Conservation (phyloP, 768 basidiomycete species). For the Panaeolus papilionaceus region DNA sequence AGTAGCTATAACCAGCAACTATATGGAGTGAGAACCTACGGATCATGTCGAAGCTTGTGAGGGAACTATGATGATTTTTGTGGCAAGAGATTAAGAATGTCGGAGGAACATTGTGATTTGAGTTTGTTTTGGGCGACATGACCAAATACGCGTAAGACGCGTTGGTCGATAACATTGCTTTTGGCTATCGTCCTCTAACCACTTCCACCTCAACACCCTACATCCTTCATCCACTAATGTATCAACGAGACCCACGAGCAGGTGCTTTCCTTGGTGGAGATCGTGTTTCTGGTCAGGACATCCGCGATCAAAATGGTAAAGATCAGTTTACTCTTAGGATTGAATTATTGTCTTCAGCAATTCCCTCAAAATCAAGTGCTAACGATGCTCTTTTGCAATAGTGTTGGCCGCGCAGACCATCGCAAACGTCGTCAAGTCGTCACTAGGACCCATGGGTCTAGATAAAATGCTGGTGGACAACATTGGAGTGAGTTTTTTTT, state of each 20-base stretch:
- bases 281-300: constrained; percentile 92
- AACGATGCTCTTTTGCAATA: constrained; percentile 38
- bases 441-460: constrained; percentile 91
- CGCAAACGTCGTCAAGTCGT: constrained; percentile 97
- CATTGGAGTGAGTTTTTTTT: constrained; percentile 74
- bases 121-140: constrained; percentile 14
- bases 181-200: constrained; percentile 3
- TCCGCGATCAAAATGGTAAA: constrained; percentile 96
- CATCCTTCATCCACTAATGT: constrained; percentile 50
- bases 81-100: neutral
- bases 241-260: constrained; percentile 90
- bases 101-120: neutral
- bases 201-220: neutral
- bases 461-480: constrained; percentile 99
- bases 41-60: neutral
- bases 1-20: neutral
- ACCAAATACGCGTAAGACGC: constrained; percentile 15
- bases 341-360: constrained; percentile 19
- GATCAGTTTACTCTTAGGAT: constrained; percentile 17
- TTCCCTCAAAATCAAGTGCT: neutral
- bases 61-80: neutral
- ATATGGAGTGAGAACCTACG: neutral
- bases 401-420: constrained; percentile 96
- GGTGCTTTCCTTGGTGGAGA: constrained; percentile 95
- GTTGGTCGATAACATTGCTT: constrained; percentile 12